These are phyloP conservation scores for Trichoderma asperellum DNA, from an alignment of 2,329 filamentous ascomycete genomes.

Conservation along the genomic window DNA sequence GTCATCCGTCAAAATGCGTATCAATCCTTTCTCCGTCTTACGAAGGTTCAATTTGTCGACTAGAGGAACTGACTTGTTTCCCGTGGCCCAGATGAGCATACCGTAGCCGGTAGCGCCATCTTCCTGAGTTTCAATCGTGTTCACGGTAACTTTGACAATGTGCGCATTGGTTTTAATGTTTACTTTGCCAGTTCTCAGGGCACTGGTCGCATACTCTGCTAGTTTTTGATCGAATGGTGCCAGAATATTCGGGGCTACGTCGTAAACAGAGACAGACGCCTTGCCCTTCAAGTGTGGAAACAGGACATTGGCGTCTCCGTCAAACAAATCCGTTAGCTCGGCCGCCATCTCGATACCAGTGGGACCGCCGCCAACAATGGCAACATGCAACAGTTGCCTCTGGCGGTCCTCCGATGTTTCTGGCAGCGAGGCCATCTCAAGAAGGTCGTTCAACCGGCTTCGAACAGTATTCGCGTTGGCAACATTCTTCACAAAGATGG, in stretches of 20 bases:
- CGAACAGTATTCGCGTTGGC: background rate
- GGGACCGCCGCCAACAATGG: background rate
- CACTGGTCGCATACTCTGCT: background rate
- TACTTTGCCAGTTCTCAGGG: background rate
- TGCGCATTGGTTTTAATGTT: background rate
- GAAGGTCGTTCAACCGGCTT: background rate
- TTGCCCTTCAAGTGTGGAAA: background rate
- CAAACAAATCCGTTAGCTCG: background rate
- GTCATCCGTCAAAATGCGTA: background rate
- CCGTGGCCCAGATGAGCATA: background rate
- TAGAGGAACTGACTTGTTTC: background rate
- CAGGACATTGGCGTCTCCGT: background rate
- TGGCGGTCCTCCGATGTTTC: background rate
- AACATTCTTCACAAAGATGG: background rate
- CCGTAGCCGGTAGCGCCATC: background rate
- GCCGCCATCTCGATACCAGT: background rate
- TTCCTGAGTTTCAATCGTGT: background rate
- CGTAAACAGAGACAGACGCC: background rate
- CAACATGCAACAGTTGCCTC: background rate
- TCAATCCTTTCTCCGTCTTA: background rate
- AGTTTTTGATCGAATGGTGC: background rate
- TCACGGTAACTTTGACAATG: background rate
- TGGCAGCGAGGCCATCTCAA: background rate
- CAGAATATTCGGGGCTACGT: background rate
- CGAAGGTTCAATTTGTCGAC: background rate